Conservation (phyloP, 1,284 basidiomycete genomes). For the Porogramme epimiltina region DNA sequence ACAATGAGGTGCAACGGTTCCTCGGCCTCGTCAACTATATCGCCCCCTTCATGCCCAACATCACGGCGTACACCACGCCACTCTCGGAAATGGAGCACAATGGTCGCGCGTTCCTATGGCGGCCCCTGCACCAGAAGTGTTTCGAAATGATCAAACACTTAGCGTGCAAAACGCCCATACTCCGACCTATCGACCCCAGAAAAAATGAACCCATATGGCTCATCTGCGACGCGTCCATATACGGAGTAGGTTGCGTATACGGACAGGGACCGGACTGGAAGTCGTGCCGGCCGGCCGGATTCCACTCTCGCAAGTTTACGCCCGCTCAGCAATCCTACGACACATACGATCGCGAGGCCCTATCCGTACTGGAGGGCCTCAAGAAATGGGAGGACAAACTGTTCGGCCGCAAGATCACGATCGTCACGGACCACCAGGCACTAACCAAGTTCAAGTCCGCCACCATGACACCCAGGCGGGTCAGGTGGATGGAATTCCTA, state of each 20-base stretch:
- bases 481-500: slow-evolving; percentile 39
- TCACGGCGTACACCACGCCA: slow-evolving; percentile 32
- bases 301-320: slow-evolving; percentile 43
- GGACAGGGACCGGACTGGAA: slow-evolving; percentile 40
- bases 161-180: slow-evolving; percentile 31
- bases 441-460: slow-evolving; percentile 36
- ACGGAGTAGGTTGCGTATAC: slow-evolving; percentile 40
- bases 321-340: slow-evolving; percentile 39
- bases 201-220: slow-evolving; percentile 41
- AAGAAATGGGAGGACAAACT: slow-evolving; percentile 41
- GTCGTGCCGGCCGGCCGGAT: slow-evolving; percentile 38
- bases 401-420: slow-evolving; percentile 26
- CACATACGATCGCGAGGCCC: slow-evolving; percentile 38
- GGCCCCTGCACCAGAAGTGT: slow-evolving; percentile 35
- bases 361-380: slow-evolving; percentile 40
- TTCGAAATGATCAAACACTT: slow-evolving; percentile 38
- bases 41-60: slow-evolving; percentile 34
- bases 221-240: slow-evolving; percentile 41
- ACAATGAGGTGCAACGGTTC: slow-evolving; percentile 42
- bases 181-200: slow-evolving; percentile 35
- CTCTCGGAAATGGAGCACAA: slow-evolving; percentile 18
- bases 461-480: slow-evolving; percentile 24
- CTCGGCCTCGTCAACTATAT: slow-evolving; percentile 44
- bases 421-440: slow-evolving; percentile 41
- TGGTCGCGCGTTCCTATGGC: slow-evolving; percentile 21